Evolutionary conservation across 176 grass and related monocot genomes (phyloP).

Genomic region (Tillandsia fasciculata): DNA sequence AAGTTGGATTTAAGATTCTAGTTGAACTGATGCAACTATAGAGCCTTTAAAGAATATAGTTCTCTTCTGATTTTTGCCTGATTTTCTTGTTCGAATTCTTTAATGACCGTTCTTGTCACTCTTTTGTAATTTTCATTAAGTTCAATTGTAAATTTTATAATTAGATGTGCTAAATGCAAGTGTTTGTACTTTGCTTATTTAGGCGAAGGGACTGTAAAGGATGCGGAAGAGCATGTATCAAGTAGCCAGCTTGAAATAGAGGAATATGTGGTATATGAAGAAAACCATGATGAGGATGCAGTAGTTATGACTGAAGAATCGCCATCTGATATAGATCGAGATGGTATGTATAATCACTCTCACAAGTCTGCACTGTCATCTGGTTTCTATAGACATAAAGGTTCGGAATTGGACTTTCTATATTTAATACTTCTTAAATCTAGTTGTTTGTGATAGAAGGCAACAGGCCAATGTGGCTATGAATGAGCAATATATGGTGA

Average conservation of each 20-base stretch:
- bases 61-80: too few relatives aligned
- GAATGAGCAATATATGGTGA: too few relatives aligned
- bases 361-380: not conserved
- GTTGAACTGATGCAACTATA: too few relatives aligned
- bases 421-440: not conserved
- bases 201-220: conserved; percentile 37
- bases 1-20: not conserved
- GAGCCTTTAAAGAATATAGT: too few relatives aligned
- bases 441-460: not conserved
- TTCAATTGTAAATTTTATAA: not conserved
- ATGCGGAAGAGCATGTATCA: conserved; percentile 32
- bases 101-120: not conserved
- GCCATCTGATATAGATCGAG: conserved; percentile 38
- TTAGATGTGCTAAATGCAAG: conserved; percentile 1
- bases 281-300: conserved; percentile 67
- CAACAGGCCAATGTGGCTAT: too few relatives aligned
- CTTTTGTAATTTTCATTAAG: not conserved
- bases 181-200: conserved; percentile 8
- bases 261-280: conserved; percentile 61
- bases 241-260: conserved; percentile 53
- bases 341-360: conserved; percentile 21
- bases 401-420: not conserved
- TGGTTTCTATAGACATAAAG: not conserved
- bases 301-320: conserved; percentile 74
- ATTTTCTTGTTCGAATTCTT: too few relatives aligned